Evolutionary conservation across 306 rosid species (phyloP).

Genomic region (Quillaja saponaria): DNA sequence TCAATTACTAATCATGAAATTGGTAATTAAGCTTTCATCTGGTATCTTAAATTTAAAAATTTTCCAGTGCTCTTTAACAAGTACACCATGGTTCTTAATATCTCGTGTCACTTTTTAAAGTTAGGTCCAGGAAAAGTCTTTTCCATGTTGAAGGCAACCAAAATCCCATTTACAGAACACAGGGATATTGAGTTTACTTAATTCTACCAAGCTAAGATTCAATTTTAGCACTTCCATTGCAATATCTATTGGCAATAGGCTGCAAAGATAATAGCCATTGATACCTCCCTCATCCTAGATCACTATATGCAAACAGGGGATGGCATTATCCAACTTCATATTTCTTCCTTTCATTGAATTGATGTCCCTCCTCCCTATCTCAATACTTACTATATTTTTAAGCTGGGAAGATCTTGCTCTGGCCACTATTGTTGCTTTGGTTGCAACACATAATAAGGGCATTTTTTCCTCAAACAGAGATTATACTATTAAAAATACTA

Average conservation of each 20-base stretch:
- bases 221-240: too few relatives aligned
- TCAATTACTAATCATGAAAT: conserved; percentile 20
- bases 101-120: conserved; percentile 8
- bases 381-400: conserved; percentile 4
- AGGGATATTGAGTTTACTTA: background rate
- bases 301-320: background rate
- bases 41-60: too few relatives aligned
- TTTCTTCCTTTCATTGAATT: too few relatives aligned
- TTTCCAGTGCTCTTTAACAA: too few relatives aligned
- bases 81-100: too few relatives aligned
- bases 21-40: conserved; percentile 22
- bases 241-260: background rate
- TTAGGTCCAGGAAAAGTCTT: conserved; percentile 2
- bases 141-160: conserved; percentile 1
- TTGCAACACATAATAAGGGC: too few relatives aligned
- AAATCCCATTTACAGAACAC: conserved; percentile 1
- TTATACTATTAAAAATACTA: too few relatives aligned
- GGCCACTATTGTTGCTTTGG: too few relatives aligned
- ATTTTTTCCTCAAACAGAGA: too few relatives aligned
- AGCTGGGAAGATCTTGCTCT: background rate
- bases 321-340: too few relatives aligned
- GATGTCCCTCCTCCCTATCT: too few relatives aligned
- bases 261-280: background rate
- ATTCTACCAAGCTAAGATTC: background rate
- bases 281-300: background rate